Conservation (phyloP, 805 yeast genomes). For the Aciculoconidium aculeatum region DNA sequence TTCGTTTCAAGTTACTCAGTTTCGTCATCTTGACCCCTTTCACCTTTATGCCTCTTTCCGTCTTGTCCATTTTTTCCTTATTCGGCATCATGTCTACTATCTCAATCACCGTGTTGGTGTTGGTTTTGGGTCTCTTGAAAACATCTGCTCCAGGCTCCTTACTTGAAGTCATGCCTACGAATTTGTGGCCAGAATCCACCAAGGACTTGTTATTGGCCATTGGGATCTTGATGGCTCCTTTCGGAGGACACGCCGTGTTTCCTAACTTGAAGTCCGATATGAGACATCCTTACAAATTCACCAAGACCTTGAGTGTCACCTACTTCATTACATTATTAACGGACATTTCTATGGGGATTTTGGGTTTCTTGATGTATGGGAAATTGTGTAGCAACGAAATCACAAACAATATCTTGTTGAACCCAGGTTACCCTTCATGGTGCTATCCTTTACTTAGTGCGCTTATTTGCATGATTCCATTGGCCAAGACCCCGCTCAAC, state of each 20-base stretch:
- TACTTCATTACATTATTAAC: slow-evolving; percentile 53
- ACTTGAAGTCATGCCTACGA: slow-evolving; percentile 38
- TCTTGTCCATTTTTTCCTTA: slow-evolving; percentile 49
- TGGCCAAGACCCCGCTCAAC: slow-evolving; percentile 37
- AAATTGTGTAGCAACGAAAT: slow-evolving; percentile 59
- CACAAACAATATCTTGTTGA: slow-evolving; percentile 66
- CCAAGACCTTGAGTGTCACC: slow-evolving; percentile 46
- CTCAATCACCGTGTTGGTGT: slow-evolving; percentile 40
- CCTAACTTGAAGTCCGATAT: slow-evolving; percentile 73
- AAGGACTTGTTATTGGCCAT: slow-evolving; percentile 43
- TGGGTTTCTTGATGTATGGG: slow-evolving; percentile 83
- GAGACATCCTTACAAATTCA: slow-evolving; percentile 62
- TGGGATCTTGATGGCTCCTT: slow-evolving; percentile 70
- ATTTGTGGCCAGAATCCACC: slow-evolving; percentile 25
- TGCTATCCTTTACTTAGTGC: slow-evolving; percentile 30
- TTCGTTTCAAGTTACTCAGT: slow-evolving; percentile 59
- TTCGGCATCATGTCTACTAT: slow-evolving; percentile 54
- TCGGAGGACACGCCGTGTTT: slow-evolving; percentile 81
- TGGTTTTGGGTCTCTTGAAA: slow-evolving; percentile 41
- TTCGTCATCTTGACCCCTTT: slow-evolving; percentile 74
- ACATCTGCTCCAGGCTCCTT: slow-evolving; percentile 49
- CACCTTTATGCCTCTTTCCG: slow-evolving; percentile 53
- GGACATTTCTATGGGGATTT: slow-evolving; percentile 55
- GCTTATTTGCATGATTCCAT: slow-evolving; percentile 33
- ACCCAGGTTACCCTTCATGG: slow-evolving; percentile 62